Base-by-base conservation (phyloP, 2,329 filamentous ascomycete genomes). In the Gliomastix tumulicola region DNA sequence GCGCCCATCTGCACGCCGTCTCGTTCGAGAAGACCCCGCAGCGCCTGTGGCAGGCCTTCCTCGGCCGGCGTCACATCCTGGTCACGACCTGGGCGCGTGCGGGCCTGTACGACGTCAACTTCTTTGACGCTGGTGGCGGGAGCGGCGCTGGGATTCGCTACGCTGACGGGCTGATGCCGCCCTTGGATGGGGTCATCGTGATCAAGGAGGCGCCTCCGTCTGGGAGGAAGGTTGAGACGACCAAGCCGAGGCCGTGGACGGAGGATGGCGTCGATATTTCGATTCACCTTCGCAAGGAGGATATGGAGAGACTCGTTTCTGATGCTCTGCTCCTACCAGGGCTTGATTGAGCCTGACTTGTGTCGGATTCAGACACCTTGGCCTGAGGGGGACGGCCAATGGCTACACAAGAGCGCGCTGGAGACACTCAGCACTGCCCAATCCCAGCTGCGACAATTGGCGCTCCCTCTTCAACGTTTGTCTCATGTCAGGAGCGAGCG, bases 21-120 rank as follows among this genome's bases (percentile, higher is more conserved):
- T 44, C 48, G 0, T 49, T 44, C 6, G 49, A 52, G 30, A 44
- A 41, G 23, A 44, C 50, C 2, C 50, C 50, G 10, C 50, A 53
- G 11, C 41, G 46, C 1, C 42, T 52, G 32, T 53, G 50, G 50
- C 50, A 51, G 33, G 48, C 48, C 1, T 54, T 54, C 4, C 22
- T 54, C 1, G 49, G 50, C 4, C 25, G 21, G 3, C 42, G 44
- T 0, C 48, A 53, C 20, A 45, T 52, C 3, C 23, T 54, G 2
- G 47, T 52, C 0, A 53, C 50, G 6, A 53, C 43, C 0, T 53
- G 50, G 50, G 48, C 44, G 3, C 41, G 49, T 2, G 44, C 50
- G 0, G 49, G 49, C 0, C 32, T 53, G 3, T 53, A 53, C n/a
- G 39, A 43, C 7, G 36, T 53, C 2, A 45, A 53, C 15, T 53